These are phyloP conservation scores for Talaromyces sp. DNA, from an alignment of 2,329 filamentous ascomycete species.

Conservation along the genomic window DNA sequence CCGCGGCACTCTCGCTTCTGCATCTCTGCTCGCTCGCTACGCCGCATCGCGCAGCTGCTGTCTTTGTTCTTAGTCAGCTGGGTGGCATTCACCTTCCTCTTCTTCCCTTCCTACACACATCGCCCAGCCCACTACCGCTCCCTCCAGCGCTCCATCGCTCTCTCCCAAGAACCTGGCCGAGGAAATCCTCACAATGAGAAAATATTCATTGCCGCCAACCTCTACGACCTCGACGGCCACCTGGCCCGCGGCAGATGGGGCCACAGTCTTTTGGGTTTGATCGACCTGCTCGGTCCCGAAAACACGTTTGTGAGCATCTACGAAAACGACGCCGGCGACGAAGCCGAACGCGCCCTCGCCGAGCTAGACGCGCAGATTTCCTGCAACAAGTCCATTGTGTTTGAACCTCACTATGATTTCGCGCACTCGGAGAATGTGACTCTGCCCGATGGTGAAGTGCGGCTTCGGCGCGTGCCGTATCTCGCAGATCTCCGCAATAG, in stretches of 20 bases:
- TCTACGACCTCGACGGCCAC: slow-evolving; percentile 58
- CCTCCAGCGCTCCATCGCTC: slow-evolving; percentile 24
- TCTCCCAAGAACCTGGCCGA: slow-evolving; percentile 31
- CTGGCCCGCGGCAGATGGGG: slow-evolving; percentile 62
- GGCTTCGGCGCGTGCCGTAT: slow-evolving; percentile 69
- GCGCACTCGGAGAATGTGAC: slow-evolving; percentile 52
- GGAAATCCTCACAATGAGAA: slow-evolving; percentile 56
- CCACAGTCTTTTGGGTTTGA: slow-evolving; percentile 52
- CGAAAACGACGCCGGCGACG: slow-evolving; percentile 60
- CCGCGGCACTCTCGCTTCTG: not conserved
- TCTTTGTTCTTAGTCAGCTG: slow-evolving; percentile 25
- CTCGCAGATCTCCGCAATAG: slow-evolving; percentile 67
- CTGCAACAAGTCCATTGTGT: slow-evolving; percentile 51
- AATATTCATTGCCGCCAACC: slow-evolving; percentile 65
- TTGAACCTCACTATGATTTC: slow-evolving; percentile 54
- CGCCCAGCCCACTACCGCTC: slow-evolving; percentile 47
- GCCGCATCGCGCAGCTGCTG: slow-evolving; percentile 25
- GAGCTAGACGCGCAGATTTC: slow-evolving; percentile 46
- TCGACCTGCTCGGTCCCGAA: slow-evolving; percentile 59
- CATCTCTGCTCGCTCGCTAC: slow-evolving; percentile 2
- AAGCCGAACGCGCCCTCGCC: slow-evolving; percentile 49
- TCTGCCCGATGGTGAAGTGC: slow-evolving; percentile 47
- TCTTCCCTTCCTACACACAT: slow-evolving; percentile 53
- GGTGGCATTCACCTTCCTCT: slow-evolving; percentile 40
- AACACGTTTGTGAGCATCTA: slow-evolving; percentile 69